Evolutionary conservation across 169 alveolate species (phyloP).

Genomic region (Cyclospora cayetanensis): DNA sequence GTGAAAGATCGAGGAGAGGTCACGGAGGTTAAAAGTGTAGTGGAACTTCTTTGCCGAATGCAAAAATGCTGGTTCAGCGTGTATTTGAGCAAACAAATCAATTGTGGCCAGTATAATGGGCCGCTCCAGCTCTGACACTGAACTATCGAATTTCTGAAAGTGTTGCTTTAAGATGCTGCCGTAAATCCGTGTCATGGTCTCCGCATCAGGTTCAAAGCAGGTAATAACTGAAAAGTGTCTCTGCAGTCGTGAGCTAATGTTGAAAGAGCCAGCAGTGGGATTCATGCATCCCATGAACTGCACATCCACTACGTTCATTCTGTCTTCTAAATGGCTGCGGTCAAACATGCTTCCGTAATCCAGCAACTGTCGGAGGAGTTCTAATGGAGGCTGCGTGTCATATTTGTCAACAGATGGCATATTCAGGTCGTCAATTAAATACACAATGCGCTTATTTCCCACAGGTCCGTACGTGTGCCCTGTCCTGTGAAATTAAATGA

Average conservation of each 20-base stretch:
- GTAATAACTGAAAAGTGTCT: conserved; percentile 93
- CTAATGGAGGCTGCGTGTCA: conserved; percentile 96
- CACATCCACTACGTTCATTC: conserved; percentile 92
- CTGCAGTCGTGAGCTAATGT: conserved; percentile 92
- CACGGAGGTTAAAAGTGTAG: conserved; percentile 95
- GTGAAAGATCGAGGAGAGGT: conserved; percentile 91
- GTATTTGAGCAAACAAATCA: conserved; percentile 83
- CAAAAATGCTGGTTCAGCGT: conserved; percentile 29
- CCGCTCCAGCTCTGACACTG: conserved; percentile 82
- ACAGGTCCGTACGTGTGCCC: conserved; percentile 95
- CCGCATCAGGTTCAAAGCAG: conserved; percentile 88
- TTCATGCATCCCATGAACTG: conserved; percentile 94
- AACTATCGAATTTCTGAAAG: conserved; percentile 86
- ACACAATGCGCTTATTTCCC: conserved; percentile 89
- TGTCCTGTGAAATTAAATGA: conserved; percentile 75
- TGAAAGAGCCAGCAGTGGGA: conserved; percentile 94
- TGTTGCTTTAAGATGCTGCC: conserved; percentile 90
- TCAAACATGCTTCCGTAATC: conserved; percentile 79
- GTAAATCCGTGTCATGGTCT: conserved; percentile 87
- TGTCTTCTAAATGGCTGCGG: conserved; percentile 81
- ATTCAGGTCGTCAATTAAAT: conserved; percentile 95
- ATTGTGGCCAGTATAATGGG: conserved; percentile 87
- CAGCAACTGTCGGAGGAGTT: conserved; percentile 92
- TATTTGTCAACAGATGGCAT: conserved; percentile 96
- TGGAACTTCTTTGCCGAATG: conserved; percentile 97